phyloP scores from a whole-genome alignment of 495 filamentous ascomycete genomes.

The Neurospora sp. region DNA sequence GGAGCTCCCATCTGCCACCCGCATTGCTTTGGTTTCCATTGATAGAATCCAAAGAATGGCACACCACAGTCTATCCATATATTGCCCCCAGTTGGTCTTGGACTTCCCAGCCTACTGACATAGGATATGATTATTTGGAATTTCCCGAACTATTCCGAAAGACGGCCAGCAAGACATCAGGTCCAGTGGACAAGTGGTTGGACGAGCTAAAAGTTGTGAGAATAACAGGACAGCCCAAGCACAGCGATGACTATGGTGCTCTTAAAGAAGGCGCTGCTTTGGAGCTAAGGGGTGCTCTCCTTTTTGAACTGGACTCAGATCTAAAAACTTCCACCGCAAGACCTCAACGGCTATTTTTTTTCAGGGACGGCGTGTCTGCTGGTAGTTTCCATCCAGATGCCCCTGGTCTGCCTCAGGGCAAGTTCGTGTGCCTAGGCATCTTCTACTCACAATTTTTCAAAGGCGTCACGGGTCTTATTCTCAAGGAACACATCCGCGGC shows the following conservation, averaged over 20 bases:
- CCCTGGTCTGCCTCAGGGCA: neutral
- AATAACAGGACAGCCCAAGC: neutral
- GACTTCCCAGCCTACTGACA: neutral
- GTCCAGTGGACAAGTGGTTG: neutral
- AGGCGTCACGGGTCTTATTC: neutral
- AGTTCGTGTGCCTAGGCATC: neutral
- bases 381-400: neutral
- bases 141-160: neutral
- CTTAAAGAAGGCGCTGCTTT: neutral
- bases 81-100: neutral
- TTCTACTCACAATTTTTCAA: too few relatives aligned
- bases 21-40: neutral
- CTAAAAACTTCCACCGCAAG: neutral
- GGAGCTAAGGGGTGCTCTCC: neutral
- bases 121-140: neutral
- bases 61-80: neutral
- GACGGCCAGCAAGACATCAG: neutral
- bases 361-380: neutral
- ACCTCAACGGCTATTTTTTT: neutral
- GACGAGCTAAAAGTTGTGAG: neutral
- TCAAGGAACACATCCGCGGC: neutral
- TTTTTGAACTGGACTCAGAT: neutral
- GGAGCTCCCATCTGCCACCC: neutral
- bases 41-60: too few relatives aligned
- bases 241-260: neutral